Base-by-base conservation (phyloP, 495 filamentous ascomycete genomes). In the Glarea lozoyensis region DNA sequence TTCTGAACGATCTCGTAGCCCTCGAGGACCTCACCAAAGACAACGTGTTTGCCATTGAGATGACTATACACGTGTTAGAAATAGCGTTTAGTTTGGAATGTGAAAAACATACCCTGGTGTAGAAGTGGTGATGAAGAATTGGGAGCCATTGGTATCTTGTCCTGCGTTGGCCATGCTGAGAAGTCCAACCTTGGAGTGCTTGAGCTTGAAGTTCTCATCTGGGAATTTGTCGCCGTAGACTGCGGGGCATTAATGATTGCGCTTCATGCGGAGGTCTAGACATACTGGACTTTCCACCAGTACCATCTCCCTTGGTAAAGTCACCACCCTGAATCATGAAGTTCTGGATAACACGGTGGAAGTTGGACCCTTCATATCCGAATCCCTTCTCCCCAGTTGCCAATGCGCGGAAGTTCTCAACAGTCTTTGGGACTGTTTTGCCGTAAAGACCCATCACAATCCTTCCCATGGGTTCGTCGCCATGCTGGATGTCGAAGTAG, bases 291-390 rank as follows among this genome's bases (percentile, higher is more conserved):
- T 95, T 96, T 56, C 92, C 92, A 62, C 92, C 92, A 60, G 89
- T 96, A 57, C 89, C 90, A 60, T 99, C 89, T 52, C 81, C 81
- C 49, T 81, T 86, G 63, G 93, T 99, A 70, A 99, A 99, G 70
- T 99, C 93, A 68, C 93, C 92, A 61, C 92, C 92, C 70, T 98
- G 92, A 62, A 96, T 95, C 92, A 98, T 98, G 73, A 98, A 98
- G 43, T 83, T 57, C 72, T 90, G 88, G 72, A 98, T 98, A 58
- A 98, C 93, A 67, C 92, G 86, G 78, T 98, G 92, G 82, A 98
- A 55, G 22, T 43, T 21, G 37, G 53, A 56, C 13, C 46, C 49
- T 25, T 46, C 21, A 63, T 76, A 82, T 51, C 87, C 90, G 56
- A 79, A 81, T 56, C 93, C 92, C 68, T 96, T 86, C 79, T 99